phyloP scores from a whole-genome alignment of 495 filamentous ascomycete genomes.

The Lepidopterella palustris region DNA sequence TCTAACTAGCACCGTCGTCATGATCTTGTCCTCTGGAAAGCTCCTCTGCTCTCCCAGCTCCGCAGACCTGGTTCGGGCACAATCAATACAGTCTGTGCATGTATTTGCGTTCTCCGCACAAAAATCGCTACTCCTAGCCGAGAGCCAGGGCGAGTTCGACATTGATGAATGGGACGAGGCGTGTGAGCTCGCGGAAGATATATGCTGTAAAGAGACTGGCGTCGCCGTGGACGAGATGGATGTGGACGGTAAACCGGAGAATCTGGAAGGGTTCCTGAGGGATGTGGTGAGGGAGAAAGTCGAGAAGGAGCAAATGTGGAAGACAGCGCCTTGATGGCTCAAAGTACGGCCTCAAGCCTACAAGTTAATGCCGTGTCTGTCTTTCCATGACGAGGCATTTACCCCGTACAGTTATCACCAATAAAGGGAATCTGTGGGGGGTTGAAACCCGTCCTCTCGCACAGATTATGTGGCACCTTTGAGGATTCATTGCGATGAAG shows the following conservation, averaged over 20 bases:
- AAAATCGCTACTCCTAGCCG: constrained; percentile 65
- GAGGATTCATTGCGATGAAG: no score
- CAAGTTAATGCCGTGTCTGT: no score
- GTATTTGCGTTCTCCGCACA: constrained; percentile 71
- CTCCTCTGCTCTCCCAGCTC: constrained; percentile 47
- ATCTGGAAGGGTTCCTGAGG: constrained; percentile 55
- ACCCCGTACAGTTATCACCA: no score
- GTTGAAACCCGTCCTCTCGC: no score
- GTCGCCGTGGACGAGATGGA: constrained; percentile 40
- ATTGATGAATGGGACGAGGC: constrained; percentile 70
- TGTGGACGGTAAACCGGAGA: constrained; percentile 30
- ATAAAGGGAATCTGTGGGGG: no score
- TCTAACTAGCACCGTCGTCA: constrained; percentile 56
- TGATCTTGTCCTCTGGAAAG: constrained; percentile 42
- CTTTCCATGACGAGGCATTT: no score
- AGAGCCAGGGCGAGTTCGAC: constrained; percentile 76
- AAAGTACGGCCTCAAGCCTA: no score
- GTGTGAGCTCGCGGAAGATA: constrained; percentile 54
- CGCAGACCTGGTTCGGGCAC: constrained; percentile 48
- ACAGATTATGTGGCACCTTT: no score
- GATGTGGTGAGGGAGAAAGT: constrained; percentile 56
- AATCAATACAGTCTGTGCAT: constrained; percentile 52
- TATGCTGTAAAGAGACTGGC: constrained; percentile 52
- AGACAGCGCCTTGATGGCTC: constrained; percentile 28
- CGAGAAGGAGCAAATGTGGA: constrained; percentile 55